Percentiles rank a stretch among this genome's conserved stretches.
Evolutionary conservation across 2,329 filamentous ascomycete species (phyloP).

Genomic region (Colletotrichum sp.): DNA sequence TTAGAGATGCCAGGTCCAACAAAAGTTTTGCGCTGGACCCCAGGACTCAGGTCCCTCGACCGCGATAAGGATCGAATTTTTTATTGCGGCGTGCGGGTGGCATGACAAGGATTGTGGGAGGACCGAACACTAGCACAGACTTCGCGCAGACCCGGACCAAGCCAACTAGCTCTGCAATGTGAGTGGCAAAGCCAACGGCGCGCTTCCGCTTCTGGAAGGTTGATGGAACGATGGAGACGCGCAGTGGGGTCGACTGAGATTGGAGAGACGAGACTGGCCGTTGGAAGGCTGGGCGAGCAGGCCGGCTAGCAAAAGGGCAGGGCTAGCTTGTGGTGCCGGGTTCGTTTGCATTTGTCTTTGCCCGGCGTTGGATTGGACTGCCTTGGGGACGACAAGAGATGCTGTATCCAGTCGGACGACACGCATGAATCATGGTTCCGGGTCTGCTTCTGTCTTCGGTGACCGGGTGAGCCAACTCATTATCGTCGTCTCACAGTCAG

Average conservation of each 20-base stretch:
- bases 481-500: not conserved
- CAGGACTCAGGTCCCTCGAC: not conserved
- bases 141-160: slow-evolving; percentile 6
- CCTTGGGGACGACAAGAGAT: not conserved
- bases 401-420: not conserved
- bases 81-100: not conserved
- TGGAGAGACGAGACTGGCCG: slow-evolving; percentile 11
- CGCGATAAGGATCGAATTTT: slow-evolving; percentile 12
- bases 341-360: not conserved
- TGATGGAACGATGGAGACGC: slow-evolving; percentile 24
- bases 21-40: not conserved
- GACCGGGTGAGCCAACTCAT: not conserved
- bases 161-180: not conserved
- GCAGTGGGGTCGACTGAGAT: slow-evolving; percentile 11
- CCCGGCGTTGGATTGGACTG: not conserved
- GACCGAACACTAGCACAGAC: slow-evolving; percentile 1
- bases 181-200: slow-evolving; percentile 24
- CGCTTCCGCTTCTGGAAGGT: slow-evolving; percentile 30
- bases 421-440: slow-evolving; percentile 12
- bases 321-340: not conserved
- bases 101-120: not conserved
- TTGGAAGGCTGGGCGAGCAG: not conserved
- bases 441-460: not conserved
- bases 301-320: slow-evolving; percentile 5
- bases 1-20: not conserved